These are phyloP conservation scores for Cucumis cinereus DNA, from an alignment of 306 rosid genomes.

Conservation along the genomic window DNA sequence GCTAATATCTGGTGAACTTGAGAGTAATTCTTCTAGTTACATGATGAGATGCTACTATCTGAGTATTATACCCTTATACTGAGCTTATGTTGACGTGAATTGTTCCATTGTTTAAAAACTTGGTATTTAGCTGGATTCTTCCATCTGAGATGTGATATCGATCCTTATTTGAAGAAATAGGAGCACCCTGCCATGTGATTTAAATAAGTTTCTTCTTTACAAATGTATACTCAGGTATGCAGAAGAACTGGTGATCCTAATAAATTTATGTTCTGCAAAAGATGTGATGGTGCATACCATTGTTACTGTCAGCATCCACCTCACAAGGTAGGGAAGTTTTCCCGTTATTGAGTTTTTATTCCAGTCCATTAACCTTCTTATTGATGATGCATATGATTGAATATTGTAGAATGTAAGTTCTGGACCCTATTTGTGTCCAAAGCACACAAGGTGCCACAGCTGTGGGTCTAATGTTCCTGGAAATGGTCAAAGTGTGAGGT, in stretches of 20 bases:
- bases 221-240: constrained; percentile 44
- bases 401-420: constrained; percentile 74
- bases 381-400: constrained; percentile 20
- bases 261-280: constrained; percentile 94
- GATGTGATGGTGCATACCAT: constrained; percentile 97
- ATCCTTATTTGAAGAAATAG: neutral
- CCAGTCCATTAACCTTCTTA: neutral
- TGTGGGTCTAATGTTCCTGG: constrained; percentile 95
- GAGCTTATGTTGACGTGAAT: neutral
- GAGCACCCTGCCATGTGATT: neutral
- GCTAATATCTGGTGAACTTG: neutral
- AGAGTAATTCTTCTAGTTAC: neutral
- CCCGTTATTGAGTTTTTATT: constrained; percentile 11
- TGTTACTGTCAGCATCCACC: constrained; percentile 97
- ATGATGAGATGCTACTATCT: neutral
- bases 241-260: constrained; percentile 92
- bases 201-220: neutral
- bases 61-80: neutral
- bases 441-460: constrained; percentile 90
- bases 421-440: constrained; percentile 93
- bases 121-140: neutral
- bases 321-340: constrained; percentile 58
- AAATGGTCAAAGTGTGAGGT: constrained; percentile 97
- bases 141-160: neutral
- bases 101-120: neutral